Percentiles rank a stretch among this genome's conserved stretches.
These are phyloP conservation scores for Senna tora DNA, from an alignment of 306 rosid genomes.

Conservation along the genomic window DNA sequence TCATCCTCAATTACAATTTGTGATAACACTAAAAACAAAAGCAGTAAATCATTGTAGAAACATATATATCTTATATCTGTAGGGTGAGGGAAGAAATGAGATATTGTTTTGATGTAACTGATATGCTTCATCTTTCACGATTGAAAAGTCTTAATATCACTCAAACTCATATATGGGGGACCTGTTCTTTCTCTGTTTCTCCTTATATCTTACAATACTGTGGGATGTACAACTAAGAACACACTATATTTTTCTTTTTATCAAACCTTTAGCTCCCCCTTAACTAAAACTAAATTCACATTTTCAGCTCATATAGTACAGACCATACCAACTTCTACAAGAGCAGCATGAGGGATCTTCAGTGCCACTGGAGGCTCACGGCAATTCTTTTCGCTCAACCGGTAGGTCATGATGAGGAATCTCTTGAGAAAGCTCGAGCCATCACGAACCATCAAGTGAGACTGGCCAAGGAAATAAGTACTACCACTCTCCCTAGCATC, in stretches of 20 bases:
- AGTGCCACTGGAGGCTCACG: slow-evolving; percentile 70
- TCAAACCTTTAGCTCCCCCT: not conserved
- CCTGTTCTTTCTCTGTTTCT: not conserved
- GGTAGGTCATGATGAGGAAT: slow-evolving; percentile 60
- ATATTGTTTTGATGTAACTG: not conserved
- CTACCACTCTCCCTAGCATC: slow-evolving; percentile 88
- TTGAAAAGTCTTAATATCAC: not conserved
- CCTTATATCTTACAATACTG: not conserved
- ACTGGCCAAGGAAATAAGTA: slow-evolving; percentile 77
- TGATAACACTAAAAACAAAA: too few relatives aligned
- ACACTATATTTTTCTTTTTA: not conserved
- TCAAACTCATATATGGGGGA: not conserved
- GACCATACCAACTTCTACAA: slow-evolving; percentile 79
- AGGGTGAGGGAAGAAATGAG: too few relatives aligned
- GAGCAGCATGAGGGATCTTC: slow-evolving; percentile 84
- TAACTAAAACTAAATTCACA: not conserved
- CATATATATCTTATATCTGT: too few relatives aligned
- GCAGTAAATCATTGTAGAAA: too few relatives aligned
- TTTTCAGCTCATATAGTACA: slow-evolving; percentile 46
- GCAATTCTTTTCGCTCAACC: slow-evolving; percentile 64
- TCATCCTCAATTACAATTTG: too few relatives aligned
- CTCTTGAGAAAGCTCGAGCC: slow-evolving; percentile 61
- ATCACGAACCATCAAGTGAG: slow-evolving; percentile 63
- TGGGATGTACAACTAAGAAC: not conserved
- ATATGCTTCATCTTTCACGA: not conserved